These are phyloP conservation scores for Fusarium begoniae DNA, from an alignment of 2,329 filamentous ascomycete species.

Conservation along the genomic window DNA sequence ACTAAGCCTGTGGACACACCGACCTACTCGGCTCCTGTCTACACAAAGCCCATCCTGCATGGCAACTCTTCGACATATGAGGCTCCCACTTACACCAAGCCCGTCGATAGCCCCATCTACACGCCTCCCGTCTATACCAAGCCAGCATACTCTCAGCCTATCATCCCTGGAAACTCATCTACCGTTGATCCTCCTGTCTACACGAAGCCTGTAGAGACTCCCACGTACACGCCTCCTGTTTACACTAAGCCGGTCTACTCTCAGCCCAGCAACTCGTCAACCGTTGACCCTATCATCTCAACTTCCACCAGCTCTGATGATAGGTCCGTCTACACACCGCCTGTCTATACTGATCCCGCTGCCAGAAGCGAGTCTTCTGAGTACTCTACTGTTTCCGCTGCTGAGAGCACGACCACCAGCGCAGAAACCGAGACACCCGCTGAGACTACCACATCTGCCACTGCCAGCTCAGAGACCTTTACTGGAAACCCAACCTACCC, in stretches of 20 bases:
- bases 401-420: slow-evolving; percentile 1
- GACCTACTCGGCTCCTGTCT: slow-evolving; percentile 13
- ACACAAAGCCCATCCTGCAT: slow-evolving; percentile 11
- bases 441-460: neutral
- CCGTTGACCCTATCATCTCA: slow-evolving; percentile 1
- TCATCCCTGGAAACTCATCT: slow-evolving; percentile 19
- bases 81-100: slow-evolving; percentile 17
- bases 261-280: neutral
- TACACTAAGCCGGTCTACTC: slow-evolving; percentile 10
- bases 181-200: neutral
- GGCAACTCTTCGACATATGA: slow-evolving; percentile 5
- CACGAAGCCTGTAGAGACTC: slow-evolving; percentile 18
- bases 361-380: slow-evolving; percentile 14
- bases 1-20: slow-evolving; percentile 18
- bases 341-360: slow-evolving; percentile 7
- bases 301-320: slow-evolving; percentile 9
- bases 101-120: slow-evolving; percentile 1
- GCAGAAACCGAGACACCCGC: slow-evolving; percentile 1
- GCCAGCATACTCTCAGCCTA: neutral
- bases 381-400: neutral
- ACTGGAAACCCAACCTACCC: neutral
- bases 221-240: slow-evolving; percentile 20
- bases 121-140: slow-evolving; percentile 23
- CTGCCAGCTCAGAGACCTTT: neutral
- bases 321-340: slow-evolving; percentile 16